Evolutionary conservation across 2,329 filamentous ascomycete genomes (phyloP).

Genomic region (Aspergillus sp.): DNA sequence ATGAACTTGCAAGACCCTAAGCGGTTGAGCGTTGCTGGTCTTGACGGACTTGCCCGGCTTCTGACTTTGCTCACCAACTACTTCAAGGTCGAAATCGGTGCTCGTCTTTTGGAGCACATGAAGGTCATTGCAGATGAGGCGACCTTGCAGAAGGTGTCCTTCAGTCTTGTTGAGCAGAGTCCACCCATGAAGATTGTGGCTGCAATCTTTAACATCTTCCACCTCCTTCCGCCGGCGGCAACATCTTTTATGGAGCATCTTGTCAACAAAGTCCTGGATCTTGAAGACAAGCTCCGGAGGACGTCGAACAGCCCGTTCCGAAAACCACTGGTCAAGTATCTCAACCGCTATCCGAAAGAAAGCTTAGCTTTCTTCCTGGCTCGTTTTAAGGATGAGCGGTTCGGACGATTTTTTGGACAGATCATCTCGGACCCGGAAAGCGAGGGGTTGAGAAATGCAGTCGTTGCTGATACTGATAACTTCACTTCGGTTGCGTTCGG

Average conservation of each 20-base stretch:
- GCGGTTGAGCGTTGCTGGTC: conserved; percentile 75
- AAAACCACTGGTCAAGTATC: conserved; percentile 79
- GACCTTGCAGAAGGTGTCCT: conserved; percentile 81
- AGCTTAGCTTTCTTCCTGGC: conserved; percentile 73
- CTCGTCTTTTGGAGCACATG: conserved; percentile 87
- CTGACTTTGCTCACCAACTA: conserved; percentile 92
- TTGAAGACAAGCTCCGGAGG: conserved; percentile 76
- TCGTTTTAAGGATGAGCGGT: conserved; percentile 74
- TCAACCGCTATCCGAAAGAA: conserved; percentile 88
- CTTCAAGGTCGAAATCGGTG: conserved; percentile 97
- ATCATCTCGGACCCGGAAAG: conserved; percentile 71
- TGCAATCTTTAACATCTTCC: conserved; percentile 93
- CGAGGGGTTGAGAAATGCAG: conserved; percentile 64
- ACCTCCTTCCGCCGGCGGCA: conserved; percentile 84
- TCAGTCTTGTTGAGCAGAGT: conserved; percentile 90
- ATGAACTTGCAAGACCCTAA: conserved; percentile 94
- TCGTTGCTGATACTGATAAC: conserved; percentile 64
- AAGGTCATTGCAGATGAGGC: conserved; percentile 78
- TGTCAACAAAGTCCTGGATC: conserved; percentile 79
- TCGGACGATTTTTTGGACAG: conserved; percentile 86
- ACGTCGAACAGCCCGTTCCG: conserved; percentile 91
- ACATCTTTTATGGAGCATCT: conserved; percentile 85
- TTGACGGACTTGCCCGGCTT: conserved; percentile 85
- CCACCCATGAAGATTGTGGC: conserved; percentile 89
- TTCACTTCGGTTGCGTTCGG: conserved; percentile 61